Percentiles rank a stretch among this genome's conserved stretches.
Conservation (phyloP, 306 rosid genomes). For the Carpinus fangiana region DNA sequence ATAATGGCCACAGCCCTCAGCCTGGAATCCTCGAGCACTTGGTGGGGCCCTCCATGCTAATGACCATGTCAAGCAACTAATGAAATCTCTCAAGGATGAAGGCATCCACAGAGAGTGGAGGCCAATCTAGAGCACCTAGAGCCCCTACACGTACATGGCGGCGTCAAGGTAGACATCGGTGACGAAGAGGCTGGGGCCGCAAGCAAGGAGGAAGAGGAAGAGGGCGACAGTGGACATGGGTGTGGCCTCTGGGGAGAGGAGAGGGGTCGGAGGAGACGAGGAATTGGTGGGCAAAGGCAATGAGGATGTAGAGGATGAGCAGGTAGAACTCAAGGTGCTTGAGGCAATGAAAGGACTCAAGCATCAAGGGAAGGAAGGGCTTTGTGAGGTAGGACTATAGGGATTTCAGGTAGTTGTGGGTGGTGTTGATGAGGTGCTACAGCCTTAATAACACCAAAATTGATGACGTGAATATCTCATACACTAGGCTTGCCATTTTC, state of each 20-base stretch:
- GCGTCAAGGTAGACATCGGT: slow-evolving; percentile 26
- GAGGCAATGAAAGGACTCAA: slow-evolving; percentile 39
- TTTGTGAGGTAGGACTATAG: slow-evolving; percentile 67
- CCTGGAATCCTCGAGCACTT: no score
- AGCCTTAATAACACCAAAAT: slow-evolving; percentile 57
- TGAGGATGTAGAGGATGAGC: slow-evolving; percentile 38
- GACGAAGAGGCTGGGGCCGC: no score
- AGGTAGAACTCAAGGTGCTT: slow-evolving; percentile 60
- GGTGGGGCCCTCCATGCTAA: no score
- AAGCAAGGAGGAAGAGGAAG: slow-evolving; percentile 45
- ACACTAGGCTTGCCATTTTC: slow-evolving; percentile 48
- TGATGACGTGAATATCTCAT: slow-evolving; percentile 51
- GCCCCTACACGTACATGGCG: slow-evolving; percentile 60
- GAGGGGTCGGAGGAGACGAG: slow-evolving; percentile 57
- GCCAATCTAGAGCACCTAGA: slow-evolving; percentile 80
- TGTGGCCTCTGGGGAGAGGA: slow-evolving; percentile 68
- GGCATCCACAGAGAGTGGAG: slow-evolving; percentile 75
- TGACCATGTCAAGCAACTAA: slow-evolving; percentile 39
- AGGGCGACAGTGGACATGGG: slow-evolving; percentile 73
- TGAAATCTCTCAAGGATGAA: slow-evolving; percentile 95
- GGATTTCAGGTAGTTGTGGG: slow-evolving; percentile 55
- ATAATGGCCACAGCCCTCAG: no score
- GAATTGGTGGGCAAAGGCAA: slow-evolving; percentile 56
- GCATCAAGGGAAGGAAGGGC: slow-evolving; percentile 73
- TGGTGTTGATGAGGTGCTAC: slow-evolving; percentile 58